These are phyloP conservation scores for Choanephora cucurbitarum DNA, from an alignment of 371 early-diverging fungal genomes.

Conservation along the genomic window DNA sequence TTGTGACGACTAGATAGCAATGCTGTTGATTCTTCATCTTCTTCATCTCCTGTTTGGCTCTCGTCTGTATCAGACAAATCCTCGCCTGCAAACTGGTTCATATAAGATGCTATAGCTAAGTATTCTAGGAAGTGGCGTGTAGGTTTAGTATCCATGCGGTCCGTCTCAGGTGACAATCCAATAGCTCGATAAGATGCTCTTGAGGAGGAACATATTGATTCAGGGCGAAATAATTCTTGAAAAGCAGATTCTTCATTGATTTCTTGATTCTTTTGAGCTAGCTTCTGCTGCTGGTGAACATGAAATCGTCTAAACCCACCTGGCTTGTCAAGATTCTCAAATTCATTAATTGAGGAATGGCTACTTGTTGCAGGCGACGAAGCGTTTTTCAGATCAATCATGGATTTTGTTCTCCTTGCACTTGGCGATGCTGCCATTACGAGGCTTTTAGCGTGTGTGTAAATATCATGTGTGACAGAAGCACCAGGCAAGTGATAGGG, in stretches of 20 bases:
- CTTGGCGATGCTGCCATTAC: constrained; percentile 11
- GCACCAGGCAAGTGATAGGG: constrained; percentile 51
- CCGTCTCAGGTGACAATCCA: neutral
- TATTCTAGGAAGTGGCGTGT: constrained; percentile 69
- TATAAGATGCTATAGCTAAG: constrained; percentile 57
- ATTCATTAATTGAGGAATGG: constrained; percentile 18
- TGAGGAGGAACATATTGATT: constrained; percentile 26
- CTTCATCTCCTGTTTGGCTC: constrained; percentile 22
- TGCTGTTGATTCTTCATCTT: constrained; percentile 43
- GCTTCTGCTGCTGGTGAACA: constrained; percentile 53
- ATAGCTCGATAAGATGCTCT: neutral
- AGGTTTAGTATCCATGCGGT: neutral
- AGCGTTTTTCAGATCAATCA: constrained; percentile 2
- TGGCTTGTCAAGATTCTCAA: constrained; percentile 58
- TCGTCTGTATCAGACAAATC: constrained; percentile 63
- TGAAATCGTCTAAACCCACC: constrained; percentile 76
- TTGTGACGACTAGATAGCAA: constrained; percentile 13
- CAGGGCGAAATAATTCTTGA: constrained; percentile 38
- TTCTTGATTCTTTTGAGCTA: constrained; percentile 15
- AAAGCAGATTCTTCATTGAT: constrained; percentile 20
- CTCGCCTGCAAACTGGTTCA: constrained; percentile 78
- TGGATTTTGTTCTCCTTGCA: constrained; percentile 10
- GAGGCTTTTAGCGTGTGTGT: constrained; percentile 41
- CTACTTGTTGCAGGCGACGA: constrained; percentile 3
- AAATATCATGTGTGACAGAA: constrained; percentile 52